A percentile compares a stretch with the other conserved stretches of the same genome.
Evolutionary conservation across 768 basidiomycete genomes (phyloP).

Genomic region (Russula griseocarnosa): DNA sequence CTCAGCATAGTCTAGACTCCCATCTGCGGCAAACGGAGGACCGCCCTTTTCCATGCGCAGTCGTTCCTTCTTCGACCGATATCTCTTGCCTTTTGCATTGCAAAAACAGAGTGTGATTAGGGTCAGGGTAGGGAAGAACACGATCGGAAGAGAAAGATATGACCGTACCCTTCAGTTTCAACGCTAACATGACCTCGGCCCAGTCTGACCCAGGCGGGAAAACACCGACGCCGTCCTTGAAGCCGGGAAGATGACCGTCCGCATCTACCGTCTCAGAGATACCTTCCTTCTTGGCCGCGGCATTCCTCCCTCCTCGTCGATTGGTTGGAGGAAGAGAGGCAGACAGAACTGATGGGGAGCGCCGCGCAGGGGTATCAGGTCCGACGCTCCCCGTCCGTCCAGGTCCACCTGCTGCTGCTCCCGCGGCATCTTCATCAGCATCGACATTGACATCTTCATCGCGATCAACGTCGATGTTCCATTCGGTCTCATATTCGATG

Average conservation of each 20-base stretch:
- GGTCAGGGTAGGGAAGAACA: too few species aligned
- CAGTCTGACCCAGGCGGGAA: constrained; percentile 69
- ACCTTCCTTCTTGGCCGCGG: constrained; percentile 35
- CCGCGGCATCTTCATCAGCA: constrained; percentile 49
- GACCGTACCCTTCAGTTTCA: constrained; percentile 69
- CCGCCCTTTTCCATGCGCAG: constrained; percentile 73
- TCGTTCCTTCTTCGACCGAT: constrained; percentile 78
- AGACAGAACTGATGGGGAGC: constrained; percentile 32
- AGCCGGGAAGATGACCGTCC: constrained; percentile 71
- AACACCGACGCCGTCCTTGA: constrained; percentile 67
- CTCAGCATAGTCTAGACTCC: constrained; percentile 72
- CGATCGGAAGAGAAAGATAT: background rate
- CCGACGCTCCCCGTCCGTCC: constrained; percentile 19
- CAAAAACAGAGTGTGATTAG: background rate
- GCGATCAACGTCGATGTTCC: constrained; percentile 74
- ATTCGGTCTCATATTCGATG: constrained; percentile 78
- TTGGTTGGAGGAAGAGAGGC: constrained; percentile 23
- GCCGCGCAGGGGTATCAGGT: constrained; percentile 31
- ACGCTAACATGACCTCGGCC: constrained; percentile 66
- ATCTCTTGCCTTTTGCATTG: constrained; percentile 60
- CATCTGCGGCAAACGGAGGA: constrained; percentile 64
- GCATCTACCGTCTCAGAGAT: constrained; percentile 51
- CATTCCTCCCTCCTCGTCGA: constrained; percentile 39
- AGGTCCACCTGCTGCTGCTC: background rate
- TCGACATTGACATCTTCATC: constrained; percentile 35